Base-by-base conservation (phyloP, 2,329 filamentous ascomycete species). In the Huntiella moniliformis region DNA sequence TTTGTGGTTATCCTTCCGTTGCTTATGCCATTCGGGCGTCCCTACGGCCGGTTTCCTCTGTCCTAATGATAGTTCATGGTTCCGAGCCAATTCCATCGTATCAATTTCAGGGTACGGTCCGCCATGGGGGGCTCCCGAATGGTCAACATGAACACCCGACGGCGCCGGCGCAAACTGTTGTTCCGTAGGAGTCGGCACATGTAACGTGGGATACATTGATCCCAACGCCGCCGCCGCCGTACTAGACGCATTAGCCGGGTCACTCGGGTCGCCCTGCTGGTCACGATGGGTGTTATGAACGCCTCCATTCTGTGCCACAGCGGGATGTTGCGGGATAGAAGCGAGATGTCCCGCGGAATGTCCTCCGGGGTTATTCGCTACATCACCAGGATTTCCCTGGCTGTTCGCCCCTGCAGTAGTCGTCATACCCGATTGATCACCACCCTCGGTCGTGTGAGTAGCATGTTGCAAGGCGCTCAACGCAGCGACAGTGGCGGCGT, bases 1-100 rank as follows among this genome's bases (percentile, higher is more conserved):
- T 73, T 98, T 98, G 66, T 98, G 91, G 53, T 96, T 98, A 57
- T 96, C 88, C 59, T 93, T 91, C 51, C 91, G 77, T 56, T 93
- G 79, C 61, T 93, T 93, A 61, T 98, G 91, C 91, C 91, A 98
- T 62, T 96, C 88, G 45, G 93, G 85, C 2, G 86, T 91, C 2
- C 91, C 91, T n/a, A 96, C 91, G 5, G 79, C 75, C 5, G 87
- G 87, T 62, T 95, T 96, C 48, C 71, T 64, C 39, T 50, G 47
- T 16, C 45, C 44, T 37, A 50, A 31, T 8, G 44, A 37, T 41
- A 50, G 28, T 22, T 50, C 47, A 7, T 46, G 47, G 15, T 17
- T 42, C 16, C 40, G 33, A 7, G 40, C 40, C 17, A 42, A 16
- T 32, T 42, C 40, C 40, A 42, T 42, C 16, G 40, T 42, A 34